These are phyloP conservation scores for Solanum chmielewskii DNA, from an alignment of 257 asterid genomes.

Conservation along the genomic window DNA sequence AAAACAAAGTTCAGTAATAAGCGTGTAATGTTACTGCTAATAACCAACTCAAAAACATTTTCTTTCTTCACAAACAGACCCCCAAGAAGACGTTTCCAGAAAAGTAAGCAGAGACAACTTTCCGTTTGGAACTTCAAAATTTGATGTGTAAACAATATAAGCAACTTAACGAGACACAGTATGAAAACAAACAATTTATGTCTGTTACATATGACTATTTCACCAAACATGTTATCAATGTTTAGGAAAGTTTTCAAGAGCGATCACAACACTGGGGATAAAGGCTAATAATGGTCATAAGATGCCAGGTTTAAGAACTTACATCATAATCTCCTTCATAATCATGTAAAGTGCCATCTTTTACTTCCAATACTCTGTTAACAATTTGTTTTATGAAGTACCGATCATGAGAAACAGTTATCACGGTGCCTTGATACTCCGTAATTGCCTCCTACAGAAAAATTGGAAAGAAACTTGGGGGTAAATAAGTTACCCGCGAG, in stretches of 20 bases:
- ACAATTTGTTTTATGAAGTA: slow-evolving; percentile 95
- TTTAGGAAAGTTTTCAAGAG: not conserved
- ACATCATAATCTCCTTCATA: slow-evolving; percentile 94
- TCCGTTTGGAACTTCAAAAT: not conserved
- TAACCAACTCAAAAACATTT: not conserved
- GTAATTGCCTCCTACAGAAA: slow-evolving; percentile 73
- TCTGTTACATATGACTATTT: not conserved
- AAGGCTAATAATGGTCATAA: not conserved
- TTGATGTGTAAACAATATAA: not conserved
- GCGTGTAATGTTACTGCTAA: not conserved
- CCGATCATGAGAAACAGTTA: slow-evolving; percentile 94
- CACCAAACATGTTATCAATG: not conserved
- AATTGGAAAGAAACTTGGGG: not conserved
- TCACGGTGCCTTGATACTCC: slow-evolving; percentile 89
- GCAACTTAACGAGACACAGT: not conserved
- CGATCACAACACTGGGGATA: not conserved
- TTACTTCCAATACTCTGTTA: slow-evolving; percentile 89
- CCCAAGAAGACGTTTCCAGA: not conserved
- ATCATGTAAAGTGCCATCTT: slow-evolving; percentile 74
- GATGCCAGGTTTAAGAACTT: slow-evolving; percentile 10
- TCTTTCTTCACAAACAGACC: not conserved
- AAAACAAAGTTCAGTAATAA: not conserved
- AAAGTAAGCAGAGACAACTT: not conserved
- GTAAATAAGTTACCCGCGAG: not conserved
- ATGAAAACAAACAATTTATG: not conserved